Percentiles rank a stretch among this genome's conserved stretches.
These are phyloP conservation scores for Tolypocladium cylindrosporum DNA, from an alignment of 2,329 filamentous ascomycete species.

Conservation along the genomic window DNA sequence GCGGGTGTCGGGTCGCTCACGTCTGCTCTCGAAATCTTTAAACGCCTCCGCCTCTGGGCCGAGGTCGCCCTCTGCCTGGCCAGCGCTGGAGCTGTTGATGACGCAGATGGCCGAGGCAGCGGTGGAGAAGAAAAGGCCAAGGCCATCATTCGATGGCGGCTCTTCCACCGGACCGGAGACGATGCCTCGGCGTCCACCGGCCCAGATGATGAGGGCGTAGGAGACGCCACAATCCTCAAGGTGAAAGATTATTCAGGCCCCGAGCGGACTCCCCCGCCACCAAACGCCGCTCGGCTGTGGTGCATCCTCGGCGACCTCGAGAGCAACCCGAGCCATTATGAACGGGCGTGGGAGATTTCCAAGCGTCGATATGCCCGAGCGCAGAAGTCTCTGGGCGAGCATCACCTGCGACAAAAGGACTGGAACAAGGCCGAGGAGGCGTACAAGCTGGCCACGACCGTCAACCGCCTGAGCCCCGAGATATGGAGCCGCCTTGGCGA, in stretches of 20 bases:
- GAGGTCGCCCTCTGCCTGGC: conserved; percentile 89
- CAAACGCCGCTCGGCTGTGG: conserved; percentile 78
- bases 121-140: conserved; percentile 71
- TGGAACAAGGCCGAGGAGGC: conserved; percentile 62
- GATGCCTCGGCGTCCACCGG: conserved; percentile 20
- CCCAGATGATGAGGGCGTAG: conserved; percentile 39
- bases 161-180: conserved; percentile 56
- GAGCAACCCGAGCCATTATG: conserved; percentile 62
- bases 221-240: conserved; percentile 47
- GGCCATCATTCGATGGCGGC: conserved; percentile 63
- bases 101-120: conserved; percentile 41
- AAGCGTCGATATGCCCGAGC: conserved; percentile 73
- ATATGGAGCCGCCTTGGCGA: conserved; percentile 90
- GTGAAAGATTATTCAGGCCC: conserved; percentile 46
- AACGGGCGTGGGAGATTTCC: conserved; percentile 81
- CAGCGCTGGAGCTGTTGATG: conserved; percentile 45
- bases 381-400: conserved; percentile 75
- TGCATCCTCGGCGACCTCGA: conserved; percentile 92
- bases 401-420: conserved; percentile 59
- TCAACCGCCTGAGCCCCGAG: conserved; percentile 72
- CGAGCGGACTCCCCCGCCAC: conserved; percentile 58
- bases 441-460: conserved; percentile 65
- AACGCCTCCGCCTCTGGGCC: conserved; percentile 85
- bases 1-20: conserved; percentile 75
- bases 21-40: conserved; percentile 92